Percentiles rank a stretch among this genome's conserved stretches.
Conservation (phyloP, 495 filamentous ascomycete genomes). For the Articulospora tetracladia region DNA sequence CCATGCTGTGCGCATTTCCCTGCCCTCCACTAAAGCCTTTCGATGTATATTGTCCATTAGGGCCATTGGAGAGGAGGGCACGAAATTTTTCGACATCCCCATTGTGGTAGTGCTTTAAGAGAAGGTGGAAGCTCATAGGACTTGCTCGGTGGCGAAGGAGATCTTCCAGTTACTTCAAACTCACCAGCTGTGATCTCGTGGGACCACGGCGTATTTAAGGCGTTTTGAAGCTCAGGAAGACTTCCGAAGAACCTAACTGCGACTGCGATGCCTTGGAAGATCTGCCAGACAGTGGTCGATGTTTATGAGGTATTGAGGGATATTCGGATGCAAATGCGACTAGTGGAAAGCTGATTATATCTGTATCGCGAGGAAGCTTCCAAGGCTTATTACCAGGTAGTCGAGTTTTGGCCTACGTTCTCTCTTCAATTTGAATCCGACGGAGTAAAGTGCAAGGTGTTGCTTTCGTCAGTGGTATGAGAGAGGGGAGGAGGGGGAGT, state of each 20-base stretch:
- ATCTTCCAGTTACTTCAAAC: slow-evolving; percentile 57
- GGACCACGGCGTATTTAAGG: slow-evolving; percentile 83
- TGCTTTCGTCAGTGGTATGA: neutral
- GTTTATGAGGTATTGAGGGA: neutral
- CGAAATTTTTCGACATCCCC: slow-evolving; percentile 93
- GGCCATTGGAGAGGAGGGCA: slow-evolving; percentile 69
- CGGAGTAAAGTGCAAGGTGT: neutral
- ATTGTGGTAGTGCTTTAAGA: slow-evolving; percentile 94
- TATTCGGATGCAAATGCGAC: neutral
- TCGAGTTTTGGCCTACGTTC: neutral
- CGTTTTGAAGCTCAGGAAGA: slow-evolving; percentile 26
- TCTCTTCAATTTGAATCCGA: neutral
- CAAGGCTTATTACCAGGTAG: neutral
- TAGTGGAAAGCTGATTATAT: neutral
- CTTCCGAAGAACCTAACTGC: slow-evolving; percentile 4
- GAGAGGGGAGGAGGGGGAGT: neutral
- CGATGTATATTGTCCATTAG: slow-evolving; percentile 42
- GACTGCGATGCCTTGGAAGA: neutral
- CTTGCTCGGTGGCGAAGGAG: slow-evolving; percentile 40
- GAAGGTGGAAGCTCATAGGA: slow-evolving; percentile 81
- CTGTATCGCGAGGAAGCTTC: neutral
- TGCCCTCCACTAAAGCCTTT: slow-evolving; percentile 33
- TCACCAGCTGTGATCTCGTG: slow-evolving; percentile 78
- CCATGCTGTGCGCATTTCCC: slow-evolving; percentile 18
- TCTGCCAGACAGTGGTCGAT: neutral